A percentile compares a stretch with the other conserved stretches of the same genome.
Evolutionary conservation across 1,284 basidiomycete species (phyloP).

Genomic region (Irpex lacteus): DNA sequence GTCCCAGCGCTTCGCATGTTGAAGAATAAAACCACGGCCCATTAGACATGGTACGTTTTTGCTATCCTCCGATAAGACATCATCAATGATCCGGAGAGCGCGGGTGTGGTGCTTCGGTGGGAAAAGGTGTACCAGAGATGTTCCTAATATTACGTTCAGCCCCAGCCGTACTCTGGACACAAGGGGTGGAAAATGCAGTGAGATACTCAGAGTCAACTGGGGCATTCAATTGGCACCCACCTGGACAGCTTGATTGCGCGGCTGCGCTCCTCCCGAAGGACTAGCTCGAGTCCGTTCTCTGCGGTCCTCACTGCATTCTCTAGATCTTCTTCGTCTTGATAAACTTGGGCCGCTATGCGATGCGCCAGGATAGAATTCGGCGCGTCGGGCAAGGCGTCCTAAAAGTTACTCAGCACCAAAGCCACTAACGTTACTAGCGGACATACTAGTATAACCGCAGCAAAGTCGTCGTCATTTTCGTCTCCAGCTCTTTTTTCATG

Average conservation of each 20-base stretch:
- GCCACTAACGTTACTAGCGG: neutral
- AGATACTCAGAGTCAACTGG: conserved; percentile 1
- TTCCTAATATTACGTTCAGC: conserved; percentile 66
- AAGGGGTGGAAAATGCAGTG: conserved; percentile 1
- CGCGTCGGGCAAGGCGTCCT: conserved; percentile 61
- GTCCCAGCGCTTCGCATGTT: conserved; percentile 65
- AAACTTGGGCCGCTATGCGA: conserved; percentile 72
- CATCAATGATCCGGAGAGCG: conserved; percentile 73
- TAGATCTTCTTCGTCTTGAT: conserved; percentile 76
- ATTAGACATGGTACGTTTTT: conserved; percentile 70
- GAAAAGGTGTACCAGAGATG: conserved; percentile 80
- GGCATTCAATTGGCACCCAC: conserved; percentile 34
- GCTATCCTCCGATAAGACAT: conserved; percentile 63
- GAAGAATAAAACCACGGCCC: conserved; percentile 73
- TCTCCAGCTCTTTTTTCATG: conserved; percentile 26
- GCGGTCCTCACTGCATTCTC: conserved; percentile 70
- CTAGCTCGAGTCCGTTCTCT: conserved; percentile 65
- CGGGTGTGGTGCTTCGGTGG: conserved; percentile 88
- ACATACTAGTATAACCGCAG: conserved; percentile 54
- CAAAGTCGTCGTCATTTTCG: conserved; percentile 38
- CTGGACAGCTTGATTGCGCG: conserved; percentile 54
- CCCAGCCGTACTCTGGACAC: conserved; percentile 49
- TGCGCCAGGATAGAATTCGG: conserved; percentile 70
- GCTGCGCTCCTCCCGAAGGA: conserved; percentile 56
- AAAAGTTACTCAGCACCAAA: neutral